These are phyloP conservation scores for Penicillium coprophilum DNA, from an alignment of 495 filamentous ascomycete genomes.

Conservation along the genomic window DNA sequence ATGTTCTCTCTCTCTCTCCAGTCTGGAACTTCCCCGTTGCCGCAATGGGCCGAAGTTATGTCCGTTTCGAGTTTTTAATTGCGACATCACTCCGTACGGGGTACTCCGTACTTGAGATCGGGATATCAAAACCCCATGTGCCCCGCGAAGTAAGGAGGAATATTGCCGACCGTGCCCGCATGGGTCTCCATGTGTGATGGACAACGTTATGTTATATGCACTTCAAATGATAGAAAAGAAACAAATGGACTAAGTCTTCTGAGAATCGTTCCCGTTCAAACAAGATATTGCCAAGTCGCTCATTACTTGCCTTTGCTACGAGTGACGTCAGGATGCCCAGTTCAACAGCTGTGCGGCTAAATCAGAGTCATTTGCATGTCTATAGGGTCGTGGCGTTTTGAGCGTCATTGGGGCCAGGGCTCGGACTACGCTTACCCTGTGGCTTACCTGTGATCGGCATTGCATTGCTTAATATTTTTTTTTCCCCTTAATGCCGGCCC, in stretches of 20 bases:
- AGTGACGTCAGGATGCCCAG: slow-evolving; percentile 8
- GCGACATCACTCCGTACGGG: slow-evolving; percentile 25
- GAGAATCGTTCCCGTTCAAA: slow-evolving; percentile 1
- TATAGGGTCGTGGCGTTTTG: slow-evolving; percentile 28
- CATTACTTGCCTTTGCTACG: background rate
- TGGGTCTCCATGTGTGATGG: slow-evolving; percentile 20
- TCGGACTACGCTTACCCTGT: slow-evolving; percentile 22
- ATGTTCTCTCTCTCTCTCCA: background rate
- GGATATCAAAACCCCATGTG: slow-evolving; percentile 13
- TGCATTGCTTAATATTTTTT: background rate
- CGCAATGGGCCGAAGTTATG: slow-evolving; percentile 16
- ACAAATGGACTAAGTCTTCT: too few species aligned
- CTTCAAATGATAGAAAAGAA: too few species aligned
- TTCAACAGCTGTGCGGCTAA: too few species aligned
- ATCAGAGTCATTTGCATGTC: too few species aligned
- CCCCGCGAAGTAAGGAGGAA: slow-evolving; percentile 28
- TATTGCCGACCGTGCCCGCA: slow-evolving; percentile 15
- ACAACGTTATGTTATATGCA: too few species aligned
- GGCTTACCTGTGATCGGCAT: background rate
- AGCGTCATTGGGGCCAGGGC: slow-evolving; percentile 22
- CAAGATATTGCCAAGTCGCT: slow-evolving; percentile 2
- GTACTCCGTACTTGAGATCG: slow-evolving; percentile 9
- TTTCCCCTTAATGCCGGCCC: slow-evolving; percentile 2
- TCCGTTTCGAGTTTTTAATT: slow-evolving; percentile 19
- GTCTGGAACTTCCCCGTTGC: slow-evolving; percentile 2